phyloP scores from a whole-genome alignment of 352 stramenopile species.

The Phytophthora sp. region DNA sequence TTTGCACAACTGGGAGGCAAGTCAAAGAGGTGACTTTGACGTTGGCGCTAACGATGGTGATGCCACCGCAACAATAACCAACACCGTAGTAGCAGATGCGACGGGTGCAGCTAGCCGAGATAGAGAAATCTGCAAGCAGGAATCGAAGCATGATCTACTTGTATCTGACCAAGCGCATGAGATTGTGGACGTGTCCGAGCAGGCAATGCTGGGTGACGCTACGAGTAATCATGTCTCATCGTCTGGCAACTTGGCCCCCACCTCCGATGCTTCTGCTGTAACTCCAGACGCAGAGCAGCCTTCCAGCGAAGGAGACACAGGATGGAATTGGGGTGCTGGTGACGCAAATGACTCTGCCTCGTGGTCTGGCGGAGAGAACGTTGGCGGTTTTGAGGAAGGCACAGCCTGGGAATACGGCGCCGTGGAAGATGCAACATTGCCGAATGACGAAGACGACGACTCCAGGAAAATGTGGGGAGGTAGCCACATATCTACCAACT shows the following conservation, averaged over 20 bases:
- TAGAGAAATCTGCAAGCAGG: not conserved
- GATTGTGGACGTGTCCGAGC: too few species aligned
- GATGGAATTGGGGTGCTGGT: slow-evolving; percentile 9
- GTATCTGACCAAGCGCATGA: slow-evolving; percentile 2
- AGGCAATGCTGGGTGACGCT: too few species aligned
- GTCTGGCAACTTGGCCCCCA: slow-evolving; percentile 1
- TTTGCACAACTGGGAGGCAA: too few species aligned
- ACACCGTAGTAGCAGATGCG: not conserved
- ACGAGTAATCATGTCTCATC: not conserved
- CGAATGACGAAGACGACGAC: slow-evolving; percentile 14
- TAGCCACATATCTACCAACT: slow-evolving; percentile 51
- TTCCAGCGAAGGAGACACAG: not conserved
- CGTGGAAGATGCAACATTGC: slow-evolving; percentile 2
- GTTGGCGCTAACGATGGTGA: too few species aligned
- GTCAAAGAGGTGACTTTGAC: too few species aligned
- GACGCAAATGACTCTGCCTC: slow-evolving; percentile 15
- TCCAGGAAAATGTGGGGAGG: not conserved
- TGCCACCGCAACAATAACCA: too few species aligned
- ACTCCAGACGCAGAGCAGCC: slow-evolving; percentile 6
- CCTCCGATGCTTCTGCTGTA: not conserved
- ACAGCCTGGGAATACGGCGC: slow-evolving; percentile 16
- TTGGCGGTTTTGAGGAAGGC: slow-evolving; percentile 10
- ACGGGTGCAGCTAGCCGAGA: not conserved
- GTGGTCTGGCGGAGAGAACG: slow-evolving; percentile 13
- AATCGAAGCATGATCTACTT: slow-evolving; percentile 5